Evolutionary conservation across 371 early-diverging fungal species (phyloP), one percentile per base, ranked within the genome.

Genomic region (Apophysomyces ossiformis): DNA sequence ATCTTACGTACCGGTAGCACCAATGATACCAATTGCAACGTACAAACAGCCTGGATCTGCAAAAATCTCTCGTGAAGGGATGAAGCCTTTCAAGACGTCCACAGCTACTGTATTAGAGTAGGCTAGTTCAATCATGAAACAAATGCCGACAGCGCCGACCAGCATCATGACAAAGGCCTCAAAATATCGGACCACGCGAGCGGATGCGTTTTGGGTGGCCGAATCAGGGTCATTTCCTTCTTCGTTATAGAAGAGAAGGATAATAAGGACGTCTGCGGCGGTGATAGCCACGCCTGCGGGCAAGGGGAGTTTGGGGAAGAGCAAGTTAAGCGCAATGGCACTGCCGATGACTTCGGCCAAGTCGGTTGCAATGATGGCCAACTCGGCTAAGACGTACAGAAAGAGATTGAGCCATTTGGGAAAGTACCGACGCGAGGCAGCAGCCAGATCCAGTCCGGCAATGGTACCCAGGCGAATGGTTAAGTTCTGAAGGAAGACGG

Each of bases 281-380:
- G 95, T 95, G 57, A 95, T 82, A 21, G 90, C 87, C 5, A 93
- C 89, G n/a, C 94, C 93, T 71, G 86, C 87, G 5, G 88, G 82
- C 50, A 93, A 68, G 0, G 93, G 92, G 36, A 93, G 59, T 7
- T 73, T 75, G 1, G 77, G 77, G 69, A 92, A 90, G n/a, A 95
- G 76, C n/a, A 93, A 72, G 41, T 92, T 90, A 12, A 95, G 70
- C 0, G 92, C 93, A 63, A 95, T 89, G 0, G 93, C 95, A 46
- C 90, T 87, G 46, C 94, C 95, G 72, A 95, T 93, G 57, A 92
- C 93, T 72, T 94, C 93, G 13, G 94, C 93, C 37, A 93, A 77
- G 73, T 93, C 90, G 21, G 85, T 86, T 2, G 91, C 90, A 58
- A 93, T 86, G 54, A 93, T 92, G 26, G 93, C 93, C 16, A 87